Conservation (phyloP, 768 basidiomycete species). For the Suillus variegatus region DNA sequence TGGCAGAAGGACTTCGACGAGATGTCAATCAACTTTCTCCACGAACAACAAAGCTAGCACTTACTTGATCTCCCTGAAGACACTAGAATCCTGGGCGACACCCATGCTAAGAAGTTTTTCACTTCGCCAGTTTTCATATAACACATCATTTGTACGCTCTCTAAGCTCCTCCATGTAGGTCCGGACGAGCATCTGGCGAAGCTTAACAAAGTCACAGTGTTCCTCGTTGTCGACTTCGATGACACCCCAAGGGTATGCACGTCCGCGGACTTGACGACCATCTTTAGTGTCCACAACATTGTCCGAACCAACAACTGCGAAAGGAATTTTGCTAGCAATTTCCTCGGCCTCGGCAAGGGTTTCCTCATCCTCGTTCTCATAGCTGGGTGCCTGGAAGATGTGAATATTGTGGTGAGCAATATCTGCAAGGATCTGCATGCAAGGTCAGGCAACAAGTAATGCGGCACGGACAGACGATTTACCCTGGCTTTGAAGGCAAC, state of each 20-base stretch:
- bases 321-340: constrained; percentile 97
- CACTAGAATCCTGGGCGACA: constrained; percentile 94
- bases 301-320: constrained; percentile 97
- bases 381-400: constrained; percentile 97
- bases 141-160: constrained; percentile 92
- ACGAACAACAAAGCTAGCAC: constrained; percentile 31
- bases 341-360: constrained; percentile 97
- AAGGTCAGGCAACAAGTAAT: constrained; percentile 6
- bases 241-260: constrained; percentile 97
- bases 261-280: constrained; percentile 91
- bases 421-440: constrained; percentile 79
- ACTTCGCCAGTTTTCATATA: constrained; percentile 98
- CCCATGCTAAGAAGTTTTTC: constrained; percentile 98
- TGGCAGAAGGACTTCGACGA: constrained; percentile 80
- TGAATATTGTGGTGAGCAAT: constrained; percentile 95
- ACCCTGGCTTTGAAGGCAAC: constrained; percentile 91
- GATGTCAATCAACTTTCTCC: constrained; percentile 16
- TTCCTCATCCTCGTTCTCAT: constrained; percentile 99
- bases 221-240: constrained; percentile 99
- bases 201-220: constrained; percentile 99
- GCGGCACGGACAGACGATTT: constrained; percentile 22
- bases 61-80: constrained; percentile 99
- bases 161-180: constrained; percentile 99
- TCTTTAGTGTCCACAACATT: constrained; percentile 78
- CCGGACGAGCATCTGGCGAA: constrained; percentile 98